These are phyloP conservation scores for Juncus inflexus DNA, from an alignment of 176 grass and related monocot species.

Conservation along the genomic window DNA sequence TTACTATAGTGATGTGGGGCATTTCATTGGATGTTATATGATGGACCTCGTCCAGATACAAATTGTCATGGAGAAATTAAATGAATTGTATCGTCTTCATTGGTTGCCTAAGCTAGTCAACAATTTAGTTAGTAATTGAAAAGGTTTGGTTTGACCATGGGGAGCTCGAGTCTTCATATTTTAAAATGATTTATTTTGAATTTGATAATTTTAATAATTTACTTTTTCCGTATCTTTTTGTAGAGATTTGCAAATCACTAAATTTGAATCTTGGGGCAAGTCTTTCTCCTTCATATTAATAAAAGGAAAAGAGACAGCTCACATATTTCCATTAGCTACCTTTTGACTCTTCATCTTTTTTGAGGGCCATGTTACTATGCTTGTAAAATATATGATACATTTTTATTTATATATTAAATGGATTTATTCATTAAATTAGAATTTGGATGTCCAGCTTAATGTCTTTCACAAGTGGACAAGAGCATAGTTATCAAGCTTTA, in stretches of 20 bases:
- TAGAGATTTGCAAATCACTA: constrained; percentile 19
- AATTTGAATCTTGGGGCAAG: neutral
- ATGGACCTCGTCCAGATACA: too few relatives aligned
- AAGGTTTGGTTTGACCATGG: constrained; percentile 13
- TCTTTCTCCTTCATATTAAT: neutral
- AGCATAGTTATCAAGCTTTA: too few relatives aligned
- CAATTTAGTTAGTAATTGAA: neutral
- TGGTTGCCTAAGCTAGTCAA: constrained; percentile 12
- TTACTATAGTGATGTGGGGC: too few relatives aligned
- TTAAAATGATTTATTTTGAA: constrained; percentile 10
- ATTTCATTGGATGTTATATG: too few relatives aligned
- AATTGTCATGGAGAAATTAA: too few relatives aligned
- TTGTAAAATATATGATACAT: constrained; percentile 7
- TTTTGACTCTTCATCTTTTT: too few relatives aligned
- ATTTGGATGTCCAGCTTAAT: too few relatives aligned
- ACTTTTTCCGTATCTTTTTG: constrained; percentile 16
- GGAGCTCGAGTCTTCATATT: neutral
- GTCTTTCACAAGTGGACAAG: too few relatives aligned
- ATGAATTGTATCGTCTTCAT: neutral
- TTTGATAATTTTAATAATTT: constrained; percentile 13
- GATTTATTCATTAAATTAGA: too few relatives aligned
- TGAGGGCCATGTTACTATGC: neutral
- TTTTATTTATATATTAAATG: neutral
- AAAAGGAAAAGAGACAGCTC: neutral
- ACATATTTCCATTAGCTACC: neutral